Conservation (phyloP, 163 green algal genomes). For the Trebouxia gelatinosa region DNA sequence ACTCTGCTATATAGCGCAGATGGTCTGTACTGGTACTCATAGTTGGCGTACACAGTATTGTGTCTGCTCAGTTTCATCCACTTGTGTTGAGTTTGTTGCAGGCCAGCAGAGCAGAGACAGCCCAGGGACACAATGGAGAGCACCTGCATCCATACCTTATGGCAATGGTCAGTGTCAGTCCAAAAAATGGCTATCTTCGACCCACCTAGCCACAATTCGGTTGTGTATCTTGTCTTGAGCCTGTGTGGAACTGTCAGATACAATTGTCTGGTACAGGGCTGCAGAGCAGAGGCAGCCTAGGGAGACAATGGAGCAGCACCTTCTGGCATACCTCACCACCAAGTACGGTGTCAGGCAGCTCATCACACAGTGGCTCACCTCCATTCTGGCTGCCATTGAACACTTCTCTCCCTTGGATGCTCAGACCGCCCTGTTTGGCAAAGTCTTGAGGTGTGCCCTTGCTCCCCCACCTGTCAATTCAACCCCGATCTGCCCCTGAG, state of each 20-base stretch:
- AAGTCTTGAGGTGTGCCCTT: slow-evolving; percentile 25
- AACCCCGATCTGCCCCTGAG: no score
- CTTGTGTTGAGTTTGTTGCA: no score
- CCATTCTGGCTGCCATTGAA: slow-evolving; percentile 28
- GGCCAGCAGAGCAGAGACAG: not conserved
- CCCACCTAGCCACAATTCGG: no score
- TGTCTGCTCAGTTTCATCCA: no score
- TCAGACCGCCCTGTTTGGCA: slow-evolving; percentile 29
- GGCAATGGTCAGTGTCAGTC: not conserved
- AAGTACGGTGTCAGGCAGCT: slow-evolving; percentile 31
- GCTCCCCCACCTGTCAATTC: no score
- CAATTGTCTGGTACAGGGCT: no score
- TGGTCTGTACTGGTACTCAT: no score
- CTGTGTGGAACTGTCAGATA: no score
- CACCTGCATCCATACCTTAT: slow-evolving; percentile 28
- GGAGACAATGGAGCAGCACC: slow-evolving; percentile 36
- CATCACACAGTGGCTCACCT: slow-evolving; percentile 23
- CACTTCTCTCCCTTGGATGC: slow-evolving; percentile 23
- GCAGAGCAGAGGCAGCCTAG: slow-evolving; percentile 26
- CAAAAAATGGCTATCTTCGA: no score
- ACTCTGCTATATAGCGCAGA: no score
- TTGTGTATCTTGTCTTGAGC: no score
- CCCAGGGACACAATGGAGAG: slow-evolving; percentile 28
- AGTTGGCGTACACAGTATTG: no score
- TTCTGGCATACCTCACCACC: slow-evolving; percentile 31